These are phyloP conservation scores for Paragyromitra xinjiangensis DNA, from an alignment of 495 filamentous ascomycete genomes.

Conservation along the genomic window DNA sequence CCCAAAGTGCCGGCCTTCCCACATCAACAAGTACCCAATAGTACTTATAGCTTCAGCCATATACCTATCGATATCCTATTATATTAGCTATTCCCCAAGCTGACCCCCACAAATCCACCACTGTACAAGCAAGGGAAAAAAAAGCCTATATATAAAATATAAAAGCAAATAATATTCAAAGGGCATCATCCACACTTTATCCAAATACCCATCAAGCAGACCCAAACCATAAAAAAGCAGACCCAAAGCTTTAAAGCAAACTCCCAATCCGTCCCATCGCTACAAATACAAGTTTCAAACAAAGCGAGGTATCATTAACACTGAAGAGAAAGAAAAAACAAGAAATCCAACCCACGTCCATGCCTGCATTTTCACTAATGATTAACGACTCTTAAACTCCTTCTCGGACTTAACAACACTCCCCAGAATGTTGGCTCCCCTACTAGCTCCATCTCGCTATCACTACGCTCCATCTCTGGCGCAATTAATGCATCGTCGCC, in stretches of 20 bases:
- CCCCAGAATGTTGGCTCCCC: slow-evolving; percentile 77
- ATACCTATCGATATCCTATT: not conserved
- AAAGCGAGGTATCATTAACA: slow-evolving; percentile 7
- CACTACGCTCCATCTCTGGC: slow-evolving; percentile 46
- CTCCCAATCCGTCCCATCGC: not conserved
- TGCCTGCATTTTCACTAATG: slow-evolving; percentile 30
- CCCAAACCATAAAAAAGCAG: no score
- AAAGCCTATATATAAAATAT: not conserved
- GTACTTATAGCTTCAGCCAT: not conserved
- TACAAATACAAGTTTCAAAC: not conserved
- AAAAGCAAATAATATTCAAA: not conserved
- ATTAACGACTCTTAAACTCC: slow-evolving; percentile 79
- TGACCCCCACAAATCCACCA: not conserved
- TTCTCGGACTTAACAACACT: slow-evolving; percentile 74
- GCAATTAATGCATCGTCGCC: slow-evolving; percentile 42
- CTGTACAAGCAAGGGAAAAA: not conserved
- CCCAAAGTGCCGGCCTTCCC: no score
- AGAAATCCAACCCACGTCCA: not conserved
- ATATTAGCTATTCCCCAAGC: not conserved
- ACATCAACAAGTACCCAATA: no score
- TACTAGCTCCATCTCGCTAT: slow-evolving; percentile 66
- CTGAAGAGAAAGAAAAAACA: not conserved
- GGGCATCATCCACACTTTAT: not conserved
- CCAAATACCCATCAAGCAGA: not conserved
- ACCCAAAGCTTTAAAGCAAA: slow-evolving; percentile 5